Percentiles rank a stretch among this genome's conserved stretches.
Conservation (phyloP, 1,139 yeast genomes). For the Yamadazyma spencermartinsiae region DNA sequence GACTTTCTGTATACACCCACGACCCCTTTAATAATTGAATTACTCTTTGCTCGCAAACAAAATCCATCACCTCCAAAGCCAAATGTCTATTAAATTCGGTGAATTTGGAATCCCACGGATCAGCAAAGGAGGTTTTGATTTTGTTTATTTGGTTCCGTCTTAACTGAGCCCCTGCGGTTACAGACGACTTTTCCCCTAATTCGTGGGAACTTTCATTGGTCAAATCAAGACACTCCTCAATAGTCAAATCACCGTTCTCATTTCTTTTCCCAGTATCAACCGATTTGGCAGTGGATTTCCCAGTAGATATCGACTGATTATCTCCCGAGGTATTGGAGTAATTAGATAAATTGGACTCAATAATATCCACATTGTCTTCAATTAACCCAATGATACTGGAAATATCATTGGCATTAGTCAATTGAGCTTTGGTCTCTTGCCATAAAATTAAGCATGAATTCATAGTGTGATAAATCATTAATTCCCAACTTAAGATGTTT, state of each 20-base stretch:
- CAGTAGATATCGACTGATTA: not conserved
- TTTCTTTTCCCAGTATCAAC: constrained; percentile 3
- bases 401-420: constrained; percentile 45
- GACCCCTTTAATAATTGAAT: constrained; percentile 73
- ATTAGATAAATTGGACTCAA: constrained; percentile 30
- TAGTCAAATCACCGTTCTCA: constrained; percentile 18
- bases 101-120: constrained; percentile 39
- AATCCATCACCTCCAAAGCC: constrained; percentile 62
- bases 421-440: constrained; percentile 64
- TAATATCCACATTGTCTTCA: constrained; percentile 27
- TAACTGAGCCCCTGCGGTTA: constrained; percentile 23
- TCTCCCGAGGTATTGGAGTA: constrained; percentile 1
- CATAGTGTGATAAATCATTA: constrained; percentile 57
- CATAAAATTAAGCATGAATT: constrained; percentile 62
- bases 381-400: constrained; percentile 48
- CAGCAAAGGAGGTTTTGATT: constrained; percentile 35
- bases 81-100: constrained; percentile 52
- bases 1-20: constrained; percentile 76
- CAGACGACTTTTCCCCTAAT: constrained; percentile 34
- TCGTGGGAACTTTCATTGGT: constrained; percentile 44
- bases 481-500: constrained; percentile 54
- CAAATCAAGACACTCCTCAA: constrained; percentile 47
- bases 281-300: not conserved
- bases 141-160: constrained; percentile 55
- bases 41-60: constrained; percentile 78